Evolutionary conservation across 1,284 basidiomycete genomes (phyloP), one percentile per base, ranked within the genome.

Genomic region (Peniophora sp.): DNA sequence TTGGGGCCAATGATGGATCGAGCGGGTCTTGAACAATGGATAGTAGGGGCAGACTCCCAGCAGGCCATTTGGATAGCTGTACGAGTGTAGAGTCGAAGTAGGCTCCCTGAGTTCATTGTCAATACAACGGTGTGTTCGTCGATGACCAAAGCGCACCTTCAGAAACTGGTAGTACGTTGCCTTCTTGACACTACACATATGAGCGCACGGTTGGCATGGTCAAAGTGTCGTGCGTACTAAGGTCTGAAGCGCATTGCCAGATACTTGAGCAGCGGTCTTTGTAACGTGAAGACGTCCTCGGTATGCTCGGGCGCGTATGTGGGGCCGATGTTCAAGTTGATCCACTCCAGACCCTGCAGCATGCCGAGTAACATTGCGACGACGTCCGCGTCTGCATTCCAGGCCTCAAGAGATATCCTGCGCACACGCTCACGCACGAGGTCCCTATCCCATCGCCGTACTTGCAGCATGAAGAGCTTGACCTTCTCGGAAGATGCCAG

Each of bases 151-250:
- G 47, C 62, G 47, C 54, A 76, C 79, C 68, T 78, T 79, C 23
- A 84, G 73, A 61, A 87, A 87, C 49, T 83, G 83, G 55, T 78
- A 76, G 61, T 87, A 87, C 3, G 75, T 83, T 3, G 83, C 83
- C 57, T 67, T 73, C 57, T 81, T 71, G 3, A 88, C 82, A 52
- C 85, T 86, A 24, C 14, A 11, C 18, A 5, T 20, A n/a, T 23
- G 6, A 45, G 43, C 18, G 20, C n/a, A n/a, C n/a, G n/a, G n/a
- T n/a, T n/a, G 22, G 9, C 10, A 45, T 23, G 10, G 57, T n/a
- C 22, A 44, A 44, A 39, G 47, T 23, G 46, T 9, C 24, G 27
- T n/a, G 64, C 79, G 65, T 61, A 87, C 85, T 87, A 88, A 12
- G 85, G 85, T 48, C 78, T 71, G 60, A 88, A 87, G 55, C 80